Percentiles rank a stretch among this genome's conserved stretches.
Conservation (phyloP, 23 red algal genomes). For the Gracilaria gracilis region DNA sequence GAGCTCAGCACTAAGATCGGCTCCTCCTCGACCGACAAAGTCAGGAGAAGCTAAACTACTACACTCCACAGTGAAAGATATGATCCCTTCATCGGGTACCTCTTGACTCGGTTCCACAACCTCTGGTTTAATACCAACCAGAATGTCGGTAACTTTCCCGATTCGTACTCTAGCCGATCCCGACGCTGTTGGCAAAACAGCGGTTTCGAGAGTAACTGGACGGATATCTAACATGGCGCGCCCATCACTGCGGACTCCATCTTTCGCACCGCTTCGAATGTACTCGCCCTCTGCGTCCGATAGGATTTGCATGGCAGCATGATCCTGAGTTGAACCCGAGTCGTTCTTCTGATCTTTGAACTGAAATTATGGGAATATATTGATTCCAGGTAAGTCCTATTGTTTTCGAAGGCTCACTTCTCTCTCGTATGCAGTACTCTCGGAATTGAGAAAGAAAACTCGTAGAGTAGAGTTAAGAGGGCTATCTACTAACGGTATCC, state of each 20-base stretch:
- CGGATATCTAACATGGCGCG: slow-evolving; percentile 68
- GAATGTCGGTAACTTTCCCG: slow-evolving; percentile 80
- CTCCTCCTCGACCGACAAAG: slow-evolving; percentile 59
- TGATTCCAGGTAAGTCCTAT: no score
- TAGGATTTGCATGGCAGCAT: slow-evolving; percentile 38
- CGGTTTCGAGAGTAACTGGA: slow-evolving; percentile 72
- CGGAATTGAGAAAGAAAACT: no score
- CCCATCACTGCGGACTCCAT: slow-evolving; percentile 79
- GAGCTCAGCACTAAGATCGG: slow-evolving; percentile 55
- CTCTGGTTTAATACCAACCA: slow-evolving; percentile 82
- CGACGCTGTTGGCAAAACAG: slow-evolving; percentile 76
- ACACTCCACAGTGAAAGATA: slow-evolving; percentile 73
- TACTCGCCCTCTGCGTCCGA: slow-evolving; percentile 67
- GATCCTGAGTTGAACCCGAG: neutral
- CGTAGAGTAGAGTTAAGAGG: no score
- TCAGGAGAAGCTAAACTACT: slow-evolving; percentile 69
- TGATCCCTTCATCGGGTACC: slow-evolving; percentile 48
- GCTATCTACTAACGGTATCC: no score
- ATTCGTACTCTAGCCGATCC: slow-evolving; percentile 80
- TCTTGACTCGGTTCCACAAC: slow-evolving; percentile 45
- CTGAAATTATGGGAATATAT: neutral
- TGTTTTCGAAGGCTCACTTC: no score
- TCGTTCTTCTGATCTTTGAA: neutral
- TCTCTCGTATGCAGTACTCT: no score
- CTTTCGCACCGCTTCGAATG: slow-evolving; percentile 59